Base-by-base conservation (phyloP, 2,329 filamentous ascomycete genomes). In the Cercospora janseana region DNA sequence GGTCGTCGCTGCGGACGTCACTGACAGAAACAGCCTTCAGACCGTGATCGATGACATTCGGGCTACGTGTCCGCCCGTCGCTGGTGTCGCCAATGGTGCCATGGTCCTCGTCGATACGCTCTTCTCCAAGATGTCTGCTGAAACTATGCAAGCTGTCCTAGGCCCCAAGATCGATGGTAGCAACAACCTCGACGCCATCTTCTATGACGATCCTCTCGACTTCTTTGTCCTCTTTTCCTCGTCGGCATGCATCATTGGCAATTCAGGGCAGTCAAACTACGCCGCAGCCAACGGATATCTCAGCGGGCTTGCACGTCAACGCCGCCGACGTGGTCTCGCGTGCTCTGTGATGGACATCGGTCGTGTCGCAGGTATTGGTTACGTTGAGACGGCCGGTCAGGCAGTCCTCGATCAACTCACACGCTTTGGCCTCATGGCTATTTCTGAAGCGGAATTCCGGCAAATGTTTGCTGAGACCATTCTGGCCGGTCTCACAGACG, bases 71-170 rank as follows among this genome's bases (percentile, higher is more conserved):
- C 56, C 21, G 48, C 63, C 67, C 0, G 68, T 78, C 21, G 66
- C 56, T 0, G 75, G 75, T 12, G 70, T 76, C 0, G 66, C 64
- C 1, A 66, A 76, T 41, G 66, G 57, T 2, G 63, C 68, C 9
- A 70, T 69, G 65, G 60, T 65, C 3, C 54, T 70, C 5, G 23
- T 56, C 37, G 57, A 62, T 15, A 24, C 41, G 1, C 34, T 56
- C 0, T 60, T 63, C 23, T 51, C 56, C 7, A 54, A 52, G 6
- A 64, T 66, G 63, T 61, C 61, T 1, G 46, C 49, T 8, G 46
- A 60, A 2, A 47, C 52, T 6, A 29, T 49, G 6, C 49, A 40
- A 2, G 29, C 38, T 12, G 29, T 49, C 1, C 28, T 61, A 4
- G 26, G 29, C 0, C 56, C 64, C 9, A 69, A 68, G 42, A 59